Conservation (phyloP, 495 filamentous ascomycete species). For the Hypoxylon fragiforme region DNA sequence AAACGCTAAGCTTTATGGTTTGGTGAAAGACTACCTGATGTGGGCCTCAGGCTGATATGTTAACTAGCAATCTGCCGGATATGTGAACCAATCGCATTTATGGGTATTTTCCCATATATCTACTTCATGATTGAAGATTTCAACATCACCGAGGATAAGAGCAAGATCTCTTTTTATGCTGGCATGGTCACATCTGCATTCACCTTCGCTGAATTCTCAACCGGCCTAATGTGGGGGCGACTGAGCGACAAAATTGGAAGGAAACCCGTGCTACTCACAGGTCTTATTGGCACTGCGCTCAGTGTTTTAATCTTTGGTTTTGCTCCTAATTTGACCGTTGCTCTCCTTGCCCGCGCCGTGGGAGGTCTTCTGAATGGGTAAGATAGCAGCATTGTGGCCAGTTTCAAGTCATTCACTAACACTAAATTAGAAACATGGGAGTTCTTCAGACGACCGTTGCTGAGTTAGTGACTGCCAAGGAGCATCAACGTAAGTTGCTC, state of each 20-base stretch:
- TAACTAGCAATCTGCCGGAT: constrained; percentile 83
- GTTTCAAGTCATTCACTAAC: constrained; percentile 15
- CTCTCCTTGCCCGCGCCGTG: constrained; percentile 82
- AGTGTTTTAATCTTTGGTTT: constrained; percentile 96
- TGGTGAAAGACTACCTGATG: constrained; percentile 9
- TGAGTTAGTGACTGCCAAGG: constrained; percentile 86
- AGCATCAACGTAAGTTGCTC: constrained; percentile 75
- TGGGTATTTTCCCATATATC: constrained; percentile 98
- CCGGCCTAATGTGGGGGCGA: constrained; percentile 87
- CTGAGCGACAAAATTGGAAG: constrained; percentile 90
- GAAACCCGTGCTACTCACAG: constrained; percentile 88
- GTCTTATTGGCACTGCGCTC: constrained; percentile 83
- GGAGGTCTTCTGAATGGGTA: constrained; percentile 93
- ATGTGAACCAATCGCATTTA: constrained; percentile 98
- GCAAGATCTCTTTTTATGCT: constrained; percentile 85
- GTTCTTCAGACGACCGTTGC: constrained; percentile 94
- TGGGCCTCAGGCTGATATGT: constrained; percentile 40
- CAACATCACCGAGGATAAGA: constrained; percentile 74
- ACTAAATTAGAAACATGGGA: constrained; percentile 70
- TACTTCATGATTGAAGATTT: constrained; percentile 98
- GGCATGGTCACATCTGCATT: constrained; percentile 97
- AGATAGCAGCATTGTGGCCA: constrained; percentile 29
- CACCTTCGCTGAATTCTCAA: constrained; percentile 91
- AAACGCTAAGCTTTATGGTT: constrained; percentile 5
- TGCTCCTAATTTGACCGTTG: constrained; percentile 77